These are phyloP conservation scores for Phytophthora pseudosyringae DNA, from an alignment of 352 stramenopile genomes.

Conservation along the genomic window DNA sequence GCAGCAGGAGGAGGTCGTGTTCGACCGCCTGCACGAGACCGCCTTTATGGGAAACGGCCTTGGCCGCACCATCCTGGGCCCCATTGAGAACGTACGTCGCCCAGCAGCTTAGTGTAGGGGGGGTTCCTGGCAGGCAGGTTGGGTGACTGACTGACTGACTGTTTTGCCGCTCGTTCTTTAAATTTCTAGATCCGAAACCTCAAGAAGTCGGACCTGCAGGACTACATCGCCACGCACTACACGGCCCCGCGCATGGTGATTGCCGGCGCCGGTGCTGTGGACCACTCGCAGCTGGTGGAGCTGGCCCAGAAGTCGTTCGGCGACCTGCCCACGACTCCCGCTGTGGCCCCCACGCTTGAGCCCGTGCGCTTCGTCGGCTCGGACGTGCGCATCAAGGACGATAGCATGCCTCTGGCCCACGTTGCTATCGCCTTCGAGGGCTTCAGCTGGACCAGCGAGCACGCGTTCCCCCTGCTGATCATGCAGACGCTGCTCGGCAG, in stretches of 20 bases:
- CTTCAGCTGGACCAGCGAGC: constrained; percentile 97
- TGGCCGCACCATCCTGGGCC: constrained; percentile 98
- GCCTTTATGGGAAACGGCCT: constrained; percentile 98
- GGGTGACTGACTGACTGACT: constrained; percentile 3
- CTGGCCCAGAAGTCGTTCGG: constrained; percentile 98
- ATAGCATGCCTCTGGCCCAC: constrained; percentile 91
- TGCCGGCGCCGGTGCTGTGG: constrained; percentile 96
- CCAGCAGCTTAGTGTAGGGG: not conserved
- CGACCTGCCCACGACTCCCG: constrained; percentile 84
- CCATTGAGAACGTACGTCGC: constrained; percentile 96
- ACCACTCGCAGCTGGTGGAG: constrained; percentile 98
- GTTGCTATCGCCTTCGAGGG: constrained; percentile 98
- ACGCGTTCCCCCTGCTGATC: constrained; percentile 98
- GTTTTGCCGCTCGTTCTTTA: constrained; percentile 14
- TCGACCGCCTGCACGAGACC: constrained; percentile 99
- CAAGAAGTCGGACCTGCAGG: constrained; percentile 93
- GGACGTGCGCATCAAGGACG: constrained; percentile 93
- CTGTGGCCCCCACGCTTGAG: constrained; percentile 72
- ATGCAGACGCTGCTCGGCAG: constrained; percentile 95
- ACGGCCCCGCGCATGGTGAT: constrained; percentile 99
- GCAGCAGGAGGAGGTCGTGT: constrained; percentile 98
- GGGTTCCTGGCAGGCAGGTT: not conserved
- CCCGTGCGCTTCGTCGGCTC: constrained; percentile 88
- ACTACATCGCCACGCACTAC: constrained; percentile 99
- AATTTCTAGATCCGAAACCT: constrained; percentile 87